phyloP scores from a whole-genome alignment of 208 protist species.

The Acanthamoeba healyi region DNA sequence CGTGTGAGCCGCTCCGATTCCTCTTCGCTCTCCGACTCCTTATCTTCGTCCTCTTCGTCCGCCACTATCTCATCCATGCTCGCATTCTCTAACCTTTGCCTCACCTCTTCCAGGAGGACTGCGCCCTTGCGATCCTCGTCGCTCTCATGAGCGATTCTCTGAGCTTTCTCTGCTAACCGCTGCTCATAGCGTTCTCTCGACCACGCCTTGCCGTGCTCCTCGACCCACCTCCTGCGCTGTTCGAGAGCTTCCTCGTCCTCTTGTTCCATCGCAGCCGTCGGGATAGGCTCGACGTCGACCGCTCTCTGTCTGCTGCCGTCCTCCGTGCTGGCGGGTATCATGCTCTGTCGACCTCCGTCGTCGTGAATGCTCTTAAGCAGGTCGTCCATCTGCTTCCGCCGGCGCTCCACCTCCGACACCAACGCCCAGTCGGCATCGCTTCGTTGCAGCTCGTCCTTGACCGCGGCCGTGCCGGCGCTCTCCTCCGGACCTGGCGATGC shows the following conservation, averaged over 20 bases:
- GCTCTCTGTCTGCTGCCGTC: not conserved
- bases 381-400: constrained; percentile 7
- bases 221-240: not conserved
- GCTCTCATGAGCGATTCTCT: not conserved
- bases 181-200: not conserved
- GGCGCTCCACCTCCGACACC: constrained; percentile 1
- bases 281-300: no score
- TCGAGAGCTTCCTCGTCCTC: not conserved
- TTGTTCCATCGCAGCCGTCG: not conserved
- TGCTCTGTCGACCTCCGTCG: not conserved
- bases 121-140: no score
- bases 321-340: not conserved
- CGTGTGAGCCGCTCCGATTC: not conserved
- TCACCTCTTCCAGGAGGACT: not conserved
- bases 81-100: not conserved
- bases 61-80: not conserved
- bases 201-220: constrained; percentile 25
- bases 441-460: not conserved
- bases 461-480: not conserved
- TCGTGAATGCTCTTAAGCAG: constrained; percentile 46
- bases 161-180: not conserved
- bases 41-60: constrained; percentile 5
- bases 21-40: constrained; percentile 3
- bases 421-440: not conserved
- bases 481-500: constrained; percentile 16